Evolutionary conservation across 2,329 filamentous ascomycete genomes (phyloP).

Genomic region (Cadophora malorum): DNA sequence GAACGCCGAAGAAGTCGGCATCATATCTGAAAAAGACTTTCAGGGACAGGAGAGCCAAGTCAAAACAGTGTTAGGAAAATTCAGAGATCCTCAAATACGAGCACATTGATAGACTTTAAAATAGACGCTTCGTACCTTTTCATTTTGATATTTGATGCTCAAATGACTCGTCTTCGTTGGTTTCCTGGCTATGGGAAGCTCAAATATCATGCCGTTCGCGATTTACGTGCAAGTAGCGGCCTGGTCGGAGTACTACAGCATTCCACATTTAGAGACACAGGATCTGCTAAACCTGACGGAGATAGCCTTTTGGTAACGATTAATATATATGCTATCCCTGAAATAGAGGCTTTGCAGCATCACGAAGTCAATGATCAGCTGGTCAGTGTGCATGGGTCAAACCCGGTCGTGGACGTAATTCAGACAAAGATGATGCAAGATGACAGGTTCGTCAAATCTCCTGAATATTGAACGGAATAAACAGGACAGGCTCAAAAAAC

Average conservation of each 20-base stretch:
- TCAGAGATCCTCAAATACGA: not conserved
- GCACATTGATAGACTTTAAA: not conserved
- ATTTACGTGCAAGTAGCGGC: too few relatives aligned
- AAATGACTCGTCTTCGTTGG: too few relatives aligned
- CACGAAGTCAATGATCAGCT: not conserved
- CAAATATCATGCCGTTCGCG: too few relatives aligned
- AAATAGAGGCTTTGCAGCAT: not conserved
- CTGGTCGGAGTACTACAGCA: too few relatives aligned
- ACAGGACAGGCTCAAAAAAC: not conserved
- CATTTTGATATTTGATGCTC: too few relatives aligned
- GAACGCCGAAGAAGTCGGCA: conserved; percentile 43
- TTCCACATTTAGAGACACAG: too few relatives aligned
- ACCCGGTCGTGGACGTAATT: not conserved
- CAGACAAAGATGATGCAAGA: not conserved
- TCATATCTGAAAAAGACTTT: conserved; percentile 34
- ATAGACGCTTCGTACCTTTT: too few relatives aligned
- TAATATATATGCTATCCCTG: not conserved
- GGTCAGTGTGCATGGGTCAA: not conserved
- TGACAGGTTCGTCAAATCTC: too few relatives aligned
- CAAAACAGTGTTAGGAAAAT: not conserved
- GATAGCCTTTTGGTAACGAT: not conserved
- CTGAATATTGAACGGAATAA: not conserved
- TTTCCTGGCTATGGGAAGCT: too few relatives aligned
- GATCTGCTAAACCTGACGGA: too few relatives aligned
- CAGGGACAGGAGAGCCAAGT: conserved; percentile 9